Conservation (phyloP, 2,329 filamentous ascomycete species). For the Botrytis hyacinthi region DNA sequence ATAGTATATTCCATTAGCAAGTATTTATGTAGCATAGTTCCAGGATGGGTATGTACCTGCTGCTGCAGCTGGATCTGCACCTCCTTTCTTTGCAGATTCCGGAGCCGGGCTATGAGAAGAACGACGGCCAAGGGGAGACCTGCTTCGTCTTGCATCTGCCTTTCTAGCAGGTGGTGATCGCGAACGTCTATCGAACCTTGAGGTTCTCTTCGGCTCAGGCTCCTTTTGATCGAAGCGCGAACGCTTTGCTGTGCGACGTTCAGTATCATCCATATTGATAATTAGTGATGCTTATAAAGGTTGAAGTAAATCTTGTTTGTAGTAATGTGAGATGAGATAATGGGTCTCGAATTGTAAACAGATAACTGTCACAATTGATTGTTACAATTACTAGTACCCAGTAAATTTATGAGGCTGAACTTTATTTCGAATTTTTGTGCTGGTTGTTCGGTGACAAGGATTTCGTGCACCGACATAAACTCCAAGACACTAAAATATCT, state of each 20-base stretch:
- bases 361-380: background rate
- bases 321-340: background rate
- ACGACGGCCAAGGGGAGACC: conserved; percentile 65
- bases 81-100: conserved; percentile 43
- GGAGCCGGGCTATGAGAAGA: conserved; percentile 37
- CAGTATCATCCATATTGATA: conserved; percentile 69
- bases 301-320: background rate
- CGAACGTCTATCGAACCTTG: conserved; percentile 89
- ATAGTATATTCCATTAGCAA: conserved; percentile 25
- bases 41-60: conserved; percentile 55
- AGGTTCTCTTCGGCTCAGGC: conserved; percentile 70
- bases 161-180: conserved; percentile 70
- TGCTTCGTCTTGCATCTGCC: conserved; percentile 69
- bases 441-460: conserved; percentile 17
- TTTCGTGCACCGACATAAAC: conserved; percentile 9
- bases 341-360: background rate
- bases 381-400: background rate
- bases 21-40: background rate
- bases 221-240: conserved; percentile 94
- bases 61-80: conserved; percentile 70
- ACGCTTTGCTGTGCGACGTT: conserved; percentile 71
- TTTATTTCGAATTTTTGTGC: conserved; percentile 19
- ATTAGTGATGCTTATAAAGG: background rate
- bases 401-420: conserved; percentile 24
- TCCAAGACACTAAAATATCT: conserved; percentile 14